Percentiles rank a stretch among this genome's conserved stretches.
Evolutionary conservation across 2,329 filamentous ascomycete species (phyloP).

Genomic region (Pestalotiopsis sp.): DNA sequence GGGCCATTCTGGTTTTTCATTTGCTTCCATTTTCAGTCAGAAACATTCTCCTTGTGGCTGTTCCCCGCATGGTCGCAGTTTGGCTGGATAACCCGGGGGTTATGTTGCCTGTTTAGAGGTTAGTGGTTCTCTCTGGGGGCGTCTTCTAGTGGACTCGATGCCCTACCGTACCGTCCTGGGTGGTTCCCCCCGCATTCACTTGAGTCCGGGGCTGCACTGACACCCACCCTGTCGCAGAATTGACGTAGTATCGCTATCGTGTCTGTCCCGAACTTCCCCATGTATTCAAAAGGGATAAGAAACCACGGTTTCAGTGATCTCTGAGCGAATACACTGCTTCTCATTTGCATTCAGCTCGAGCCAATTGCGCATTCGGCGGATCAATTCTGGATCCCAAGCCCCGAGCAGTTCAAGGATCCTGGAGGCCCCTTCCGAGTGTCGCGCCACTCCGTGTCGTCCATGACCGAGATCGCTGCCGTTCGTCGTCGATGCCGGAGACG

Average conservation of each 20-base stretch:
- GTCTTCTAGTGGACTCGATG: not conserved
- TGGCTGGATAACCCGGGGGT: not conserved
- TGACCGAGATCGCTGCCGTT: not conserved
- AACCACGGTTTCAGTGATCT: not conserved
- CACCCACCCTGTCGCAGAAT: not conserved
- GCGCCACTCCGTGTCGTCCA: not conserved
- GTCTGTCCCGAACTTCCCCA: not conserved
- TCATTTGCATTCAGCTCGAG: not conserved
- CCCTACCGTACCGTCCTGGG: not conserved
- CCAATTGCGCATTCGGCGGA: not conserved
- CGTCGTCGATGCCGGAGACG: constrained; percentile 3
- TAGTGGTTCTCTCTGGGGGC: not conserved
- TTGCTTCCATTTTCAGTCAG: not conserved
- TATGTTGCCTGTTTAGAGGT: not conserved
- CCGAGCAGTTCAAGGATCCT: not conserved
- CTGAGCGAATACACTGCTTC: not conserved
- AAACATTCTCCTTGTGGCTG: not conserved
- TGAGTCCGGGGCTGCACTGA: not conserved
- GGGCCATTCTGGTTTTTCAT: not conserved
- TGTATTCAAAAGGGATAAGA: constrained; percentile 5
- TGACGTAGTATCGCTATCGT: not conserved
- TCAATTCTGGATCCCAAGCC: not conserved
- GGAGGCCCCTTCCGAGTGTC: not conserved
- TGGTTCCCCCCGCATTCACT: not conserved
- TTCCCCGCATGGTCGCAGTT: not conserved